Evolutionary conservation across 176 grass and related monocot genomes (phyloP).

Genomic region (Hordeum marinum): DNA sequence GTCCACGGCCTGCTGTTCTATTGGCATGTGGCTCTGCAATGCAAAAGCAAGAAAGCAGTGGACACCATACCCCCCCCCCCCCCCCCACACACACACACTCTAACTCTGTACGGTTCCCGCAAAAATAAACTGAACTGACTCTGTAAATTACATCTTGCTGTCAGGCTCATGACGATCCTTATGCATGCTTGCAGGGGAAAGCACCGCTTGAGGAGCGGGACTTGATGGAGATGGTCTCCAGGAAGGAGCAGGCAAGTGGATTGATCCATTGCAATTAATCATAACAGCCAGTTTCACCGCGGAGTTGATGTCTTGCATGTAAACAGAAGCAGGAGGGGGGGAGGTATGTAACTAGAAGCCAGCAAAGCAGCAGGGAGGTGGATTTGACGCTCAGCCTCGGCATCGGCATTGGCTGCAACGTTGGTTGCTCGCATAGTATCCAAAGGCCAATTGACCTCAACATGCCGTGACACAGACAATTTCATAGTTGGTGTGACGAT

Average conservation of each 20-base stretch:
- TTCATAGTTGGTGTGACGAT: too few relatives aligned
- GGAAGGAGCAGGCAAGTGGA: neutral
- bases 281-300: neutral
- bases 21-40: neutral
- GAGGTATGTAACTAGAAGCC: neutral
- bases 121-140: too few relatives aligned
- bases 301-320: neutral
- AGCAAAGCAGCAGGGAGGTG: neutral
- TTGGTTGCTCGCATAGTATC: neutral
- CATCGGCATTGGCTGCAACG: neutral
- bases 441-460: constrained; percentile 9
- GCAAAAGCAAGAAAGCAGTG: neutral
- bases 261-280: neutral
- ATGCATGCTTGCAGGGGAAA: neutral
- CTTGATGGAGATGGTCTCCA: neutral
- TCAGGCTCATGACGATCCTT: too few relatives aligned
- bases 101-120: neutral
- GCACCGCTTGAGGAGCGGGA: neutral
- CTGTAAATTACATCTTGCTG: neutral
- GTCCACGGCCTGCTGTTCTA: neutral
- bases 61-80: neutral
- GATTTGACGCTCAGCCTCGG: neutral
- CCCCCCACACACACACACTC: neutral
- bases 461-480: neutral
- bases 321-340: neutral